Evolutionary conservation across 192 early-diverging fungal species (phyloP), one percentile per base, ranked within the genome.

Genomic region (Umbelopsis isabellina): DNA sequence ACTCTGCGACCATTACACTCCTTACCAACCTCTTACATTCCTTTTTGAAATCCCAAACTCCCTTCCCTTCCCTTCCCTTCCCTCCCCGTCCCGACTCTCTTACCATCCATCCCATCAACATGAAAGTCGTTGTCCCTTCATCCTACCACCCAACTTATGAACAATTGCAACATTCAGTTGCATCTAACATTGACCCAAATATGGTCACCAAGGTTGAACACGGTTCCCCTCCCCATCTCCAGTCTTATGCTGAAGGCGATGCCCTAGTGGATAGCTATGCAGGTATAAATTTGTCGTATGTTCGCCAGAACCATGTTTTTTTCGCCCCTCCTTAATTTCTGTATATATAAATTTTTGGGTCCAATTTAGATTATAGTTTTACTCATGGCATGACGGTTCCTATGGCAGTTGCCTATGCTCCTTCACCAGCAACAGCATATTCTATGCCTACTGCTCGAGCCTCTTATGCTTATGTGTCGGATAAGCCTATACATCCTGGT

Each of bases 121-220:
- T 61, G 55, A 61, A 61, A 61, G 55, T 61, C 55, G 33, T 61
- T 61, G 30, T 61, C 55, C 55, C 55, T 61, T 61, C 55, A 61
- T 61, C 55, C 55, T 61, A 61, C 37, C 37, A 41, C 55, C 55
- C 55, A 30, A 61, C 55, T 33, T 61, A 61, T 35, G 55, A 61
- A 11, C 23, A 22, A 25, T 35, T 61, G 55, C 55, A 61, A 61
- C 55, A 61, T n/a, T 30, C 27, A 35, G 55, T 30, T 61, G 55
- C 55, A 18, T 22, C 55, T 30, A 61, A 61, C 55, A 61, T 61
- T 25, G 55, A 61, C 55, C 55, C 55, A 11, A 16, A 25, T 10
- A 61, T 61, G 55, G 55, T 61, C 27, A 61, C 55, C 55, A 61
- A 61, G 55, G 33, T 61, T 61, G 55, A 61, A 61, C 55, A 61